Conservation (phyloP, 148 eudicot genomes). For the Amaranthus cruentus region DNA sequence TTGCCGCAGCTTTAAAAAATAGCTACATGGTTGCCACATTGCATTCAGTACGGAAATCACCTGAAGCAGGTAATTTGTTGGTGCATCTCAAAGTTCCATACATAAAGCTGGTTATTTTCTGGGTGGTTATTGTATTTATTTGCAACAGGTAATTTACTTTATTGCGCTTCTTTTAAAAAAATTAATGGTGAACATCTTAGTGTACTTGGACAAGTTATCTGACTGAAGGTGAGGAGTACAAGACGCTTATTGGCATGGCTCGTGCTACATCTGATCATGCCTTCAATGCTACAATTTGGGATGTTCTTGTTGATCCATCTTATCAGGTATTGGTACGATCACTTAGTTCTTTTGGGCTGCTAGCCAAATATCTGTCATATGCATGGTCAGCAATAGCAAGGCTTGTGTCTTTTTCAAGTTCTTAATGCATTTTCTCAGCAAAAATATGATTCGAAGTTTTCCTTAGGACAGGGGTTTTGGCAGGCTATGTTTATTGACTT, state of each 20-base stretch:
- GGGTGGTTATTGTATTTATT: neutral
- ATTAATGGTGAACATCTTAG: conserved; percentile 52
- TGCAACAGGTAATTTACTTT: neutral
- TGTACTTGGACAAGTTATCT: conserved; percentile 73
- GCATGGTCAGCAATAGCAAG: neutral
- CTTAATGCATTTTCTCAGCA: neutral
- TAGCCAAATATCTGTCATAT: neutral
- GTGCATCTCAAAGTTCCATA: conserved; percentile 2
- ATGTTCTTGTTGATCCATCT: conserved; percentile 93
- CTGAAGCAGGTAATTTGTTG: conserved; percentile 59
- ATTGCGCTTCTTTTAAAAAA: conserved; percentile 18
- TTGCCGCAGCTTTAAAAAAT: conserved; percentile 82
- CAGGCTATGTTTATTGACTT: neutral
- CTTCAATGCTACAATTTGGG: conserved; percentile 98
- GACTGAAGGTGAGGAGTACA: conserved; percentile 63
- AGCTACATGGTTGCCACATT: conserved; percentile 93
- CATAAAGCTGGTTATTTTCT: neutral
- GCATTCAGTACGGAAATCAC: conserved; percentile 57
- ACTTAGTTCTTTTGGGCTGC: neutral
- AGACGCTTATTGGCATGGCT: conserved; percentile 94
- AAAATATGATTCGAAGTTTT: neutral
- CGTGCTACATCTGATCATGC: conserved; percentile 99
- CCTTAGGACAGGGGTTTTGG: neutral
- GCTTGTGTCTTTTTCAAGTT: neutral
- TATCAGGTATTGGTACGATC: conserved; percentile 61